Evolutionary conservation across 1,284 basidiomycete genomes (phyloP).

Genomic region (Anthracocystis setariae): DNA sequence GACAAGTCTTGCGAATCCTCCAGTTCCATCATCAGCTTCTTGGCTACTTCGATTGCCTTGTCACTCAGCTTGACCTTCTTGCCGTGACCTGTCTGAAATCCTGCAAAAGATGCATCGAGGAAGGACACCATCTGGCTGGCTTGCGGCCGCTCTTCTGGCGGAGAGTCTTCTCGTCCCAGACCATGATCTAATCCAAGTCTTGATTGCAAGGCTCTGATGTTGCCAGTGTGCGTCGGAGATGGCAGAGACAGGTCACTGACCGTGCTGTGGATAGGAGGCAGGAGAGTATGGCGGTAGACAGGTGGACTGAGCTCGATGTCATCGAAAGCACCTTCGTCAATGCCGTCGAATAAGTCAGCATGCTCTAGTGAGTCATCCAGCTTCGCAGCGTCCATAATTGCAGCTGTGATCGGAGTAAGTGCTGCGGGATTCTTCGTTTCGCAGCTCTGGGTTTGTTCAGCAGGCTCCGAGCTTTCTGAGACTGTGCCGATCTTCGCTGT

Average conservation of each 20-base stretch:
- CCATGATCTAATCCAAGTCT: neutral
- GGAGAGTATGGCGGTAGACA: constrained; percentile 5
- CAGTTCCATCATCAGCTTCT: constrained; percentile 30
- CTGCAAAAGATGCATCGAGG: constrained; percentile 32
- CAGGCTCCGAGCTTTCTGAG: no score
- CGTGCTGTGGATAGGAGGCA: constrained; percentile 12
- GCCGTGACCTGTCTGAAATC: constrained; percentile 32
- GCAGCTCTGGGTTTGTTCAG: no score
- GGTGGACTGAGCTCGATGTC: constrained; percentile 45
- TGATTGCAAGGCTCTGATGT: neutral
- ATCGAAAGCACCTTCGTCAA: constrained; percentile 42
- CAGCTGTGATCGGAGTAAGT: neutral
- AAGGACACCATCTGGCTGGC: constrained; percentile 30
- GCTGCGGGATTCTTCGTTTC: neutral
- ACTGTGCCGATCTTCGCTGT: no score
- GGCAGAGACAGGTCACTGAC: neutral
- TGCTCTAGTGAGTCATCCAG: constrained; percentile 25
- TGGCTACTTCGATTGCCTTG: constrained; percentile 28
- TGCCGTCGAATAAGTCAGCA: constrained; percentile 34
- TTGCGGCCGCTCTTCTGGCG: constrained; percentile 5
- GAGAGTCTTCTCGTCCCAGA: neutral
- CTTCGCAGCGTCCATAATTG: neutral
- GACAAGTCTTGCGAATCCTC: constrained; percentile 18
- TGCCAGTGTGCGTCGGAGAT: constrained; percentile 8
- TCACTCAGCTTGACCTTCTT: constrained; percentile 35